phyloP scores from a whole-genome alignment of 306 rosid genomes.

The Delonix regia region DNA sequence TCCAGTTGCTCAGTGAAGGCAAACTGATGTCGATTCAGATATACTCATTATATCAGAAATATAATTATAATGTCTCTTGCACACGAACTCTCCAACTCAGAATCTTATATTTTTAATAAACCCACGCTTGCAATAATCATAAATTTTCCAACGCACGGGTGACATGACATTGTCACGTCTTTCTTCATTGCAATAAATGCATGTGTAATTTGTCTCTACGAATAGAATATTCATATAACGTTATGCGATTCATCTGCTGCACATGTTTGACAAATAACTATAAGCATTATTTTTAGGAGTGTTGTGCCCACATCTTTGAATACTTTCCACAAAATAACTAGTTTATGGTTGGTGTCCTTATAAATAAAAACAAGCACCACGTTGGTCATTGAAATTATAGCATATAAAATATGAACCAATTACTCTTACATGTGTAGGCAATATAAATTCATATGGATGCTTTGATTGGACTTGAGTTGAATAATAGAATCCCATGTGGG shows the following conservation, averaged over 20 bases:
- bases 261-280: not conserved
- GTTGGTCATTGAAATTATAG: not conserved
- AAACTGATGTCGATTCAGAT: constrained; percentile 50
- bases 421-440: not conserved
- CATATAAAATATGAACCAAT: not conserved
- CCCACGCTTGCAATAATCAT: not conserved
- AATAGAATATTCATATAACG: constrained; percentile 25
- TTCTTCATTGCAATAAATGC: not conserved
- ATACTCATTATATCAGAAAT: constrained; percentile 32
- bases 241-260: constrained; percentile 20
- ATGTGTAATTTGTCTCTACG: not conserved
- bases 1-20: not conserved
- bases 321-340: not conserved
- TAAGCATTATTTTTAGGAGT: not conserved
- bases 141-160: constrained; percentile 26
- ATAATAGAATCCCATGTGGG: not conserved
- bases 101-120: not conserved
- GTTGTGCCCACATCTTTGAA: not conserved
- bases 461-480: not conserved
- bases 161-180: constrained; percentile 37
- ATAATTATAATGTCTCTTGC: constrained; percentile 39
- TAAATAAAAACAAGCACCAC: not conserved
- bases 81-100: constrained; percentile 41
- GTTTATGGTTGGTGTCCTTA: not conserved
- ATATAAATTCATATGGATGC: not conserved